Base-by-base conservation (phyloP, 2,329 filamentous ascomycete species). In the Aspergillus fischeri region DNA sequence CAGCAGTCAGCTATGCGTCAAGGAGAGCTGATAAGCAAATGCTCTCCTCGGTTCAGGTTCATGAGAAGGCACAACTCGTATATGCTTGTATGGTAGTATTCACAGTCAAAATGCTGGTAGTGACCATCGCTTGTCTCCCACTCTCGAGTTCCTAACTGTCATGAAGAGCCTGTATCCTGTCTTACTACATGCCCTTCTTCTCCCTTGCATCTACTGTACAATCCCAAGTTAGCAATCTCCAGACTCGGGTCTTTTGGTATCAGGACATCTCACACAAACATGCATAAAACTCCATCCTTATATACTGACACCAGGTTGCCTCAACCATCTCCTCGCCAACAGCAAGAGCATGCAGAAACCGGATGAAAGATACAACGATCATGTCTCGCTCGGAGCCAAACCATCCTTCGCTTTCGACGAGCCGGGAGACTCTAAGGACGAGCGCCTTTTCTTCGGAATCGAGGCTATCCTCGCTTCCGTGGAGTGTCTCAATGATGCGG, bases 391-490 rank as follows among this genome's bases (percentile, higher is more conserved):
- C 32, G 1, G 14, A 17, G 32, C 32, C 14, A 38, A 38, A 38
- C 32, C 32, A 38, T 38, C 32, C 32, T 17, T 38, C 32, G 4
- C 14, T 6, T 38, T 38, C 32, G 2, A 38, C 32, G 1, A 38
- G 32, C 0, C 32, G 14, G 14, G 1, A 17, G 3, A 38, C 0
- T 1, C 3, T 17, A 3, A 17, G 3, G 14, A 38, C 32, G 6
- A 38, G 14, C 14, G 32, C 3, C 32, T 38, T 38, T 7, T 17
- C 32, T 17, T 17, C 1, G 14, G 14, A 3, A 17, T 38, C 32
- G 14, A 38, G 32, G 14, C 32, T 38, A 38, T 17, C 14, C 14
- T 38, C 32, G 32, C 32, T 38, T 1, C 32, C 32, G 14, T n/a
- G 32, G 2, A 38, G 14, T 7, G 32, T 38, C 11, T 38, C 32